These are phyloP conservation scores for Tuber microsphaerosporum DNA, from an alignment of 495 filamentous ascomycete species.

Conservation along the genomic window DNA sequence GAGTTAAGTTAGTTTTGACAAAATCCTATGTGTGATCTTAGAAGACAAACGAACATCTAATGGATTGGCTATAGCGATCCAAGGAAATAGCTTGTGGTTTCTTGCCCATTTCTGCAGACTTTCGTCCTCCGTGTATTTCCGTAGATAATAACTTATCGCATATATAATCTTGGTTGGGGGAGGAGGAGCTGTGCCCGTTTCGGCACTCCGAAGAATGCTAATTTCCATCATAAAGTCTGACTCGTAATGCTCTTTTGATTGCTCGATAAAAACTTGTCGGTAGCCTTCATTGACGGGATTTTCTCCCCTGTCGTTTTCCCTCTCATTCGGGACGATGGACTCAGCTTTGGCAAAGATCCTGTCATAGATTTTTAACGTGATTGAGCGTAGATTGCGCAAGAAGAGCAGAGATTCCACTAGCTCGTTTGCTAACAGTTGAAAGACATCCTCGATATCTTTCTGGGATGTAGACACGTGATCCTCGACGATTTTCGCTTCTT, in stretches of 20 bases:
- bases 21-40: neutral
- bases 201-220: constrained; percentile 5
- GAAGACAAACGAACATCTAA: constrained; percentile 27
- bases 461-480: constrained; percentile 29
- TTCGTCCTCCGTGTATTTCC: constrained; percentile 15
- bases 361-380: constrained; percentile 37
- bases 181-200: neutral
- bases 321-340: constrained; percentile 22
- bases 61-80: constrained; percentile 45
- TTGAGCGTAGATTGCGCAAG: constrained; percentile 42
- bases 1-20: constrained; percentile 10
- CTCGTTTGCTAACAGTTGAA: constrained; percentile 41
- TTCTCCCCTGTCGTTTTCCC: neutral
- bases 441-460: constrained; percentile 41
- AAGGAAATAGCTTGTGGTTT: constrained; percentile 43
- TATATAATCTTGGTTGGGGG: constrained; percentile 13
- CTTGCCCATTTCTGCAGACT: constrained; percentile 42
- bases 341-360: constrained; percentile 35
- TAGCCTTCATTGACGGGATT: constrained; percentile 26
- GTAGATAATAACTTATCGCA: constrained; percentile 28
- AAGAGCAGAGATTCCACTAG: constrained; percentile 44
- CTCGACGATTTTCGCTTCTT: constrained; percentile 40
- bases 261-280: constrained; percentile 25
- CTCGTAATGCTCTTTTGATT: constrained; percentile 20
- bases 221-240: constrained; percentile 30